Evolutionary conservation across 1,139 yeast genomes (phyloP), one percentile per base, ranked within the genome.

Genomic region (Pichia sp.): DNA sequence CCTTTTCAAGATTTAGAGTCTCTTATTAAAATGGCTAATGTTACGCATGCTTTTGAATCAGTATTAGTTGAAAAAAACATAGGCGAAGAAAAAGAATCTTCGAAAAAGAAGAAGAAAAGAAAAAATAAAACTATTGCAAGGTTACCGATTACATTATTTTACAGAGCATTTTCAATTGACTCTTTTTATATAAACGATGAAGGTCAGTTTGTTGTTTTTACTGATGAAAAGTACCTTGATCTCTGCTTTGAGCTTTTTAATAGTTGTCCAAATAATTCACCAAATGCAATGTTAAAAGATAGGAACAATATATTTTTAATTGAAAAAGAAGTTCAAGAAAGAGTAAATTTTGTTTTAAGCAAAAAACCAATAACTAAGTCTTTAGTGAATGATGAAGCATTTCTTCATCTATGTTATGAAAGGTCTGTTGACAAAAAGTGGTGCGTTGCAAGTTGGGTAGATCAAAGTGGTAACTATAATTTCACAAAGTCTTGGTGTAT

Each of bases 371-470:
- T 65, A 60, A 61, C 65, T 28, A 60, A 45, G 25, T 29, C 38
- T 33, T 57, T 69, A 39, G 66, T 67, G 41, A 71, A 70, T 33
- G 90, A 87, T 53, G 96, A 89, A 58, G 72, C 85, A 1, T 85
- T 81, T 53, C 68, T 92, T 34, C 97, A 90, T 60, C 70, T 92
- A 28, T 90, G 96, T 0, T 92, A 89, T 57, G 87, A 89, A 32
- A 63, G 95, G 43, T 84, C 96, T 0, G 70, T 76, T 5, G 96
- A 90, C 59, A 80, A 78, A 51, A 78, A 76, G 47, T 90, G 97
- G 96, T 71, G 87, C 40, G 78, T 82, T 27, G 95, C 87, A 0
- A 83, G 95, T 0, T 87, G 97, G 95, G 74, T 95, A 0, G 96
- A 90, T 58, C 92, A 92, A 42, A 73, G 75, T 57, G 96, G 96